phyloP scores from a whole-genome alignment of 2,329 filamentous ascomycete species.

The Aspergillus sp. region DNA sequence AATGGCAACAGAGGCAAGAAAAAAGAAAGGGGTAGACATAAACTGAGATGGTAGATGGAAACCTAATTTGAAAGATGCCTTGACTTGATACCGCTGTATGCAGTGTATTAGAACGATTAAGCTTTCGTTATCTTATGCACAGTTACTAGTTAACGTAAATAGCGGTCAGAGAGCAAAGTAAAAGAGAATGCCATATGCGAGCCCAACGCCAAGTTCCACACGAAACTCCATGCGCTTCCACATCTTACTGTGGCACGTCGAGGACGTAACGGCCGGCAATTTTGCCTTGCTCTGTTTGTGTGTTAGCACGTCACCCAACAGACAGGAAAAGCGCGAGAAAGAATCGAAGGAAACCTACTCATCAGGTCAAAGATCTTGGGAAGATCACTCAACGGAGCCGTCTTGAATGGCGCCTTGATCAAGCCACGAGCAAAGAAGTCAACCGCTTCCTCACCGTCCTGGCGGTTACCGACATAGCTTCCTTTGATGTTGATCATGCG shows the following conservation, averaged over 20 bases:
- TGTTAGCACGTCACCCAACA: slow-evolving; percentile 9
- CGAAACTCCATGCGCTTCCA: neutral
- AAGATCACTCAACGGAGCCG: slow-evolving; percentile 75
- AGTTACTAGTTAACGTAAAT: neutral
- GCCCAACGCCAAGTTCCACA: neutral
- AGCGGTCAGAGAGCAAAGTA: neutral
- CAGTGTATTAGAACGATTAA: neutral
- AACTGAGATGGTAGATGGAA: neutral
- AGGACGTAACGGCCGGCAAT: slow-evolving; percentile 46
- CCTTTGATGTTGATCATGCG: slow-evolving; percentile 92
- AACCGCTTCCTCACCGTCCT: slow-evolving; percentile 82
- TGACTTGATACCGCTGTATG: neutral
- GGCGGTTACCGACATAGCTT: slow-evolving; percentile 89
- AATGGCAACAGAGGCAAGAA: neutral
- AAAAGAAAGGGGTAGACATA: neutral
- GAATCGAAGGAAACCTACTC: slow-evolving; percentile 35
- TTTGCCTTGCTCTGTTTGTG: slow-evolving; percentile 36
- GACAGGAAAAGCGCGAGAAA: neutral
- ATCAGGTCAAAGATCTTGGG: slow-evolving; percentile 77
- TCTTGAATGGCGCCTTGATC: slow-evolving; percentile 86
- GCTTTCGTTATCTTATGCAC: neutral
- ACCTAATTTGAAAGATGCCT: neutral
- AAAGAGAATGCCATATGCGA: neutral
- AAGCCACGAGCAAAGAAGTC: slow-evolving; percentile 84
- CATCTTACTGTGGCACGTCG: slow-evolving; percentile 39